Conservation (phyloP, 371 early-diverging fungal species). For the Coemansia sp. region DNA sequence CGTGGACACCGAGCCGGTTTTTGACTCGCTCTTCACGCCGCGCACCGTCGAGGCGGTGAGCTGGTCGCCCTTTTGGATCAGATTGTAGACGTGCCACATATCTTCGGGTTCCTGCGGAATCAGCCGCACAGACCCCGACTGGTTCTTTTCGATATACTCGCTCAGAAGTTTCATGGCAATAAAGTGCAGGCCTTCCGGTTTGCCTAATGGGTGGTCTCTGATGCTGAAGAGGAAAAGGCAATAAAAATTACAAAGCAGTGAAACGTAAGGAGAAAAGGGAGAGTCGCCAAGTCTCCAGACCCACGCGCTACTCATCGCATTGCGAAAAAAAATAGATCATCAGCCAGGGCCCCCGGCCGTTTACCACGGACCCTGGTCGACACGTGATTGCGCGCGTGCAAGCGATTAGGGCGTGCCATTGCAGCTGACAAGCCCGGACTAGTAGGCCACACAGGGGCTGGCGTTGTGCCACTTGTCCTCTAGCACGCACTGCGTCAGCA, state of each 20-base stretch:
- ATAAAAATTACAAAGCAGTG: neutral
- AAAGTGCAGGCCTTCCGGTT: too few species aligned
- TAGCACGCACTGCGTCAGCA: constrained; percentile 50
- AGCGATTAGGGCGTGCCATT: too few species aligned
- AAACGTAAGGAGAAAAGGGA: neutral
- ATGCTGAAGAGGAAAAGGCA: too few species aligned
- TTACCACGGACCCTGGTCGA: neutral
- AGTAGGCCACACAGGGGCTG: constrained; percentile 50
- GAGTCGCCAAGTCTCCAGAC: neutral
- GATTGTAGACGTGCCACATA: constrained; percentile 98
- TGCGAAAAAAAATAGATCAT: too few species aligned
- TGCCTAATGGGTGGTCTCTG: too few species aligned
- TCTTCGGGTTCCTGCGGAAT: constrained; percentile 92
- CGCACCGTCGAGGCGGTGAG: constrained; percentile 85
- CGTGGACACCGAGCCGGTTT: constrained; percentile 89
- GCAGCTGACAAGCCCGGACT: neutral
- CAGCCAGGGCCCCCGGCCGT: constrained; percentile 1
- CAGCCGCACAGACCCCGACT: constrained; percentile 50
- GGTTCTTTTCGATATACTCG: constrained; percentile 48
- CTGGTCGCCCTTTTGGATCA: constrained; percentile 83
- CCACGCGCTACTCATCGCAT: neutral
- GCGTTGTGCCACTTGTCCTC: constrained; percentile 40
- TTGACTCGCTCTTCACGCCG: constrained; percentile 77
- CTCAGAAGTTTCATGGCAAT: constrained; percentile 40
- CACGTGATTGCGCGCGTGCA: neutral